A percentile compares a stretch with the other conserved stretches of the same genome.
phyloP scores from a whole-genome alignment of 768 basidiomycete species.

The Gautieria morchelliformis region DNA sequence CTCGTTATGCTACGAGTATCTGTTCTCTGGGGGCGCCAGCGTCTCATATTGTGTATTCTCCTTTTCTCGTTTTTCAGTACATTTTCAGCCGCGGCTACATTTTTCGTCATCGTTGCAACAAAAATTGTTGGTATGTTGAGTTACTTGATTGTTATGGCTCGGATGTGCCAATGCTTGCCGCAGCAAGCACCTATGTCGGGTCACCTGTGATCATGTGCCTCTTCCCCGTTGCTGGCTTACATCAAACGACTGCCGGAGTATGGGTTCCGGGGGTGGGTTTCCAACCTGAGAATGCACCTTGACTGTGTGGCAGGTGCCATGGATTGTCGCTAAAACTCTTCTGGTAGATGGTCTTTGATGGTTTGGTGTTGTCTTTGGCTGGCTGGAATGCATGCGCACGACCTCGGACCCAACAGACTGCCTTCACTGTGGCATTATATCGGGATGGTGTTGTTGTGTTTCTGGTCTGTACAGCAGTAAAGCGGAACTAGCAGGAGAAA shows the following conservation, averaged over 20 bases:
- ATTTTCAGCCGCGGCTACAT: not conserved
- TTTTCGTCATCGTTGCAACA: not conserved
- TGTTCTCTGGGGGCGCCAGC: conserved; percentile 8
- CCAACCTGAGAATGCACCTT: not conserved
- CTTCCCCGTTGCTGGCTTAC: no score
- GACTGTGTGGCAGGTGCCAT: not conserved
- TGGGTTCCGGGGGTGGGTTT: conserved; percentile 3
- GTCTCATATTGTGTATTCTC: not conserved
- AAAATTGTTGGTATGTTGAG: not conserved
- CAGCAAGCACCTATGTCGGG: not conserved
- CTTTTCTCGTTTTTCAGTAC: not conserved
- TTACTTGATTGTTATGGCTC: no score
- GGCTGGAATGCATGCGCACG: conserved; percentile 4
- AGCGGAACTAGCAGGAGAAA: no score
- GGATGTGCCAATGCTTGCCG: no score
- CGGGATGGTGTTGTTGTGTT: conserved; percentile 6
- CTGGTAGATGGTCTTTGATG: conserved; percentile 3
- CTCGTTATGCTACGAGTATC: conserved; percentile 8
- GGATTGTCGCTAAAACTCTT: not conserved
- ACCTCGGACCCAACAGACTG: not conserved
- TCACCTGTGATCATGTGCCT: no score
- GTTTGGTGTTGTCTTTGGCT: conserved; percentile 1
- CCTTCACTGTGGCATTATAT: not conserved
- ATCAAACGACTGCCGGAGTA: no score
- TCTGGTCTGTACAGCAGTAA: not conserved